Percentiles rank a stretch among this genome's conserved stretches.
Evolutionary conservation across 192 early-diverging fungal species (phyloP).

Genomic region (Kickxella alabastrina): DNA sequence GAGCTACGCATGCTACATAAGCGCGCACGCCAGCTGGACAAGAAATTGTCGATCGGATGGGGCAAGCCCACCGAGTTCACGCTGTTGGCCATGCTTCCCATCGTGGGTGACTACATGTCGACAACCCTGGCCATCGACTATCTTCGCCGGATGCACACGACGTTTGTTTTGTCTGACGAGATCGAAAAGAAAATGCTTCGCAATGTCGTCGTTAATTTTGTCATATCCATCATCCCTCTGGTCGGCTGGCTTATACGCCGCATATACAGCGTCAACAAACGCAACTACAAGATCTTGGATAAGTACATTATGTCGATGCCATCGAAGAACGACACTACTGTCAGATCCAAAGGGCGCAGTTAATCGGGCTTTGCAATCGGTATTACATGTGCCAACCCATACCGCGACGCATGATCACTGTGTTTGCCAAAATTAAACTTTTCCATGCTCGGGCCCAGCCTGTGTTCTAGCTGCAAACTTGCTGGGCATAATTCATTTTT

Average conservation of each 20-base stretch:
- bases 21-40: conserved; percentile 33
- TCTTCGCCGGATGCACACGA: conserved; percentile 14
- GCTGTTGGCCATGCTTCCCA: conserved; percentile 23
- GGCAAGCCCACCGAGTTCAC: conserved; percentile 33
- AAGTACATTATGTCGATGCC: conserved; percentile 24
- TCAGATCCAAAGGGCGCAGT: neutral
- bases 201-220: conserved; percentile 23
- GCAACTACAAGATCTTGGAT: conserved; percentile 29
- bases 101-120: conserved; percentile 23
- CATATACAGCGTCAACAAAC: conserved; percentile 27
- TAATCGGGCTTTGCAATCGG: too few relatives aligned
- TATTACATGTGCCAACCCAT: neutral
- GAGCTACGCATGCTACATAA: conserved; percentile 16
- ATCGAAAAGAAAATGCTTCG: conserved; percentile 12
- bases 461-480: too few relatives aligned
- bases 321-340: neutral
- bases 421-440: neutral
- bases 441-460: neutral
- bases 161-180: conserved; percentile 15
- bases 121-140: conserved; percentile 28
- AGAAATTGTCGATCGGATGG: conserved; percentile 26
- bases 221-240: conserved; percentile 22
- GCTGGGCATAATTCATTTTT: too few relatives aligned
- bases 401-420: too few relatives aligned
- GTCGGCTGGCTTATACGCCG: conserved; percentile 39